Evolutionary conservation across 2,329 filamentous ascomycete species (phyloP).

Genomic region (Neopestalotiopsis sp.): DNA sequence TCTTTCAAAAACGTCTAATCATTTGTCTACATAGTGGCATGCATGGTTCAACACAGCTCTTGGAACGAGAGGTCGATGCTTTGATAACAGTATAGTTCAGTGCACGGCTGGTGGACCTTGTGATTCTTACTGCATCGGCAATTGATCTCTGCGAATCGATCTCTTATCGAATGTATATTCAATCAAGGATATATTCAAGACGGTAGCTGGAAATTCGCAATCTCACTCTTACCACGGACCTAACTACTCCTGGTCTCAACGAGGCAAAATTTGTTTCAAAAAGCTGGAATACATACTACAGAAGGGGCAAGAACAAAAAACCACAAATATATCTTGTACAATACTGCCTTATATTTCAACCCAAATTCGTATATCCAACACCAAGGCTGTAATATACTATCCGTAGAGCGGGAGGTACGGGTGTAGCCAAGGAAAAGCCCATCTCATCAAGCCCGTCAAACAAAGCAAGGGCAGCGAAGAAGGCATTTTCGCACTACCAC

Average conservation of each 20-base stretch:
- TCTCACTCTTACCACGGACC: too few relatives aligned
- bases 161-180: too few relatives aligned
- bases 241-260: too few relatives aligned
- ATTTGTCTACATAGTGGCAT: constrained; percentile 1
- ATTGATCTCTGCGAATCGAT: neutral
- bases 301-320: too few relatives aligned
- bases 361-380: too few relatives aligned
- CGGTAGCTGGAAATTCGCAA: too few relatives aligned
- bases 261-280: too few relatives aligned
- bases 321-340: too few relatives aligned
- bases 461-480: constrained; percentile 38
- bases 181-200: too few relatives aligned
- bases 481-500: constrained; percentile 39
- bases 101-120: constrained; percentile 13
- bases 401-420: constrained; percentile 31
- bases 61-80: constrained; percentile 12
- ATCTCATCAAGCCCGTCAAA: constrained; percentile 36
- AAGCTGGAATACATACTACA: too few relatives aligned
- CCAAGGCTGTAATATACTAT: too few relatives aligned
- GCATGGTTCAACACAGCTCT: constrained; percentile 12
- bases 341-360: too few relatives aligned
- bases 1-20: neutral
- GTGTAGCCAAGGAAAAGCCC: constrained; percentile 40
- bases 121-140: constrained; percentile 10
- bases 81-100: constrained; percentile 13